Evolutionary conservation across 2,329 filamentous ascomycete species (phyloP).

Genomic region (Pyrenophora teres): DNA sequence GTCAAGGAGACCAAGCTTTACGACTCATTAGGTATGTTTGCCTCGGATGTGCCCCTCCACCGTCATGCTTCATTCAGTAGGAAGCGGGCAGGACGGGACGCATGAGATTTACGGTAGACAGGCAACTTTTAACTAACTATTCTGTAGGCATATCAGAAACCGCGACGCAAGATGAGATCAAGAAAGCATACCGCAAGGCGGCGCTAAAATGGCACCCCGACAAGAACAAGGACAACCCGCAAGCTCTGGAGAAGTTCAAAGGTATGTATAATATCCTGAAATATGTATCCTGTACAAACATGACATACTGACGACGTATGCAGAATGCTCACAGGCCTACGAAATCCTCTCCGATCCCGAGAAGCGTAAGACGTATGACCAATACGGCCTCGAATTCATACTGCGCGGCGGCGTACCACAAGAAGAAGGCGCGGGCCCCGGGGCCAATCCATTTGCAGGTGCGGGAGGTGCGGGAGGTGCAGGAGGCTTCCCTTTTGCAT

Average conservation of each 20-base stretch:
- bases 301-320: constrained; percentile 19
- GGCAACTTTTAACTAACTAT: constrained; percentile 26
- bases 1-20: constrained; percentile 96
- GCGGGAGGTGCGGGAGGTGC: constrained; percentile 38
- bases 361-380: constrained; percentile 94
- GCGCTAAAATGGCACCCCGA: constrained; percentile 94
- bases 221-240: constrained; percentile 93
- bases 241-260: constrained; percentile 93
- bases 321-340: constrained; percentile 93
- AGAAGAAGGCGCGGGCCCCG: constrained; percentile 44
- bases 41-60: constrained; percentile 29
- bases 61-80: constrained; percentile 10
- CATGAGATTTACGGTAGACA: constrained; percentile 11
- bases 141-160: constrained; percentile 68
- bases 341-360: constrained; percentile 97
- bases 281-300: not conserved
- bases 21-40: constrained; percentile 68
- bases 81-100: constrained; percentile 4
- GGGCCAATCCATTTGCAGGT: constrained; percentile 53
- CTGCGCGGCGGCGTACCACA: constrained; percentile 77
- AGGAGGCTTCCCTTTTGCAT: constrained; percentile 59
- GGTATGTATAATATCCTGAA: constrained; percentile 46
- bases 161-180: constrained; percentile 90
- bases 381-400: constrained; percentile 91
- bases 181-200: constrained; percentile 90